Evolutionary conservation across 2,329 filamentous ascomycete genomes (phyloP).

Genomic region (Claviceps paspali): DNA sequence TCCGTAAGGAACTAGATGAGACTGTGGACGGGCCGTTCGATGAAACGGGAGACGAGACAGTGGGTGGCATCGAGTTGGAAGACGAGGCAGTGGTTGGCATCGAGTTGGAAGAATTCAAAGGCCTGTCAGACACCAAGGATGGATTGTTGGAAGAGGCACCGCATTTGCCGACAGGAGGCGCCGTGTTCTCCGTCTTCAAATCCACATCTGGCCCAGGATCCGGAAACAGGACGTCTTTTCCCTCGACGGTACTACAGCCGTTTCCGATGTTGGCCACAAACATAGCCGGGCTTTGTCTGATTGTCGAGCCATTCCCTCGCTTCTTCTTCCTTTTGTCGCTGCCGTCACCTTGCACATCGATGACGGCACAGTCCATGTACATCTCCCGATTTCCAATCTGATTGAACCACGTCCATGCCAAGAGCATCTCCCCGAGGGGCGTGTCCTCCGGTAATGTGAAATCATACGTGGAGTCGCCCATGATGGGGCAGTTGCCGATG

Average conservation of each 20-base stretch:
- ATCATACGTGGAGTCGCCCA: conserved; percentile 13
- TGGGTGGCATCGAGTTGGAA: not conserved
- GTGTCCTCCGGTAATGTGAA: conserved; percentile 40
- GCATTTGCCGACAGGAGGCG: conserved; percentile 1
- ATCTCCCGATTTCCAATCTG: conserved; percentile 48
- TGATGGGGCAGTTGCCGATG: conserved; percentile 20
- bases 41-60: not conserved
- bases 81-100: no score
- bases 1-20: no score
- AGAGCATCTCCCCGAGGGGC: conserved; percentile 31
- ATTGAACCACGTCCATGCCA: conserved; percentile 52
- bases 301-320: conserved; percentile 12
- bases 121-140: no score
- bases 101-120: no score
- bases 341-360: conserved; percentile 29
- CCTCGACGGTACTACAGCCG: conserved; percentile 38
- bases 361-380: conserved; percentile 54
- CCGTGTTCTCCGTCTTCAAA: not conserved
- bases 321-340: conserved; percentile 12
- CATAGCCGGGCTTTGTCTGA: conserved; percentile 41
- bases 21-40: not conserved
- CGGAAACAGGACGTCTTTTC: conserved; percentile 46
- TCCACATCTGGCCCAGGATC: conserved; percentile 38
- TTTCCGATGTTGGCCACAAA: conserved; percentile 52
- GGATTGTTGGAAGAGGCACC: no score